Evolutionary conservation across 495 filamentous ascomycete genomes (phyloP).

Genomic region (Patellaria atrata): DNA sequence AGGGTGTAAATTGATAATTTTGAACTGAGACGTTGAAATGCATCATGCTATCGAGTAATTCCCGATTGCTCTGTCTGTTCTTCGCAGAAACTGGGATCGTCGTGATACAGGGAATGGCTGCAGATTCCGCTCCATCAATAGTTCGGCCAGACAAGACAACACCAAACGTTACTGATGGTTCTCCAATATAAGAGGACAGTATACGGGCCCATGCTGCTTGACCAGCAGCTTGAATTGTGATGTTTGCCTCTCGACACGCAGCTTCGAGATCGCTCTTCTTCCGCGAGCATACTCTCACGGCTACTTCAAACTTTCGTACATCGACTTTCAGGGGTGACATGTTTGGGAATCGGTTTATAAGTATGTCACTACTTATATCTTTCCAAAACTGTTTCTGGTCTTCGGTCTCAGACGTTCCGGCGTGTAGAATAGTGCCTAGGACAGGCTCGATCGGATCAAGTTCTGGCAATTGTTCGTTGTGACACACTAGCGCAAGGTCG

Average conservation of each 20-base stretch:
- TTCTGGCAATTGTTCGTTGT: constrained; percentile 14
- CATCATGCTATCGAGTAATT: constrained; percentile 44
- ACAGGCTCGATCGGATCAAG: constrained; percentile 24
- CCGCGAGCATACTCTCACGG: constrained; percentile 28
- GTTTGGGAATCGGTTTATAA: constrained; percentile 51
- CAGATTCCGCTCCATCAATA: constrained; percentile 35
- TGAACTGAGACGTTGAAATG: constrained; percentile 43
- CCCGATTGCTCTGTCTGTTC: constrained; percentile 35
- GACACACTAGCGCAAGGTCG: constrained; percentile 35
- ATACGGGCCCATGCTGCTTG: constrained; percentile 64
- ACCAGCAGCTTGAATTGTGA: constrained; percentile 55
- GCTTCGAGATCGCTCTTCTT: constrained; percentile 34
- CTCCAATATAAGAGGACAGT: constrained; percentile 57
- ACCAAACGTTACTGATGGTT: constrained; percentile 52
- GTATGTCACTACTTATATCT: constrained; percentile 33
- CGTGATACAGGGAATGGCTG: constrained; percentile 56
- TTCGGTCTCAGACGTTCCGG: constrained; percentile 24
- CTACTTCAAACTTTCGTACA: constrained; percentile 25
- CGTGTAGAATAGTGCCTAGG: constrained; percentile 33
- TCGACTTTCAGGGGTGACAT: constrained; percentile 45
- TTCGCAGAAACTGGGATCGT: constrained; percentile 51
- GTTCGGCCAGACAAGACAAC: constrained; percentile 55
- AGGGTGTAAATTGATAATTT: constrained; percentile 53
- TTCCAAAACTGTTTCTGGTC: constrained; percentile 46
- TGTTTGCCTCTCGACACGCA: constrained; percentile 35